A percentile compares a stretch with the other conserved stretches of the same genome.
These are phyloP conservation scores for Colletotrichum truncatum DNA, from an alignment of 2,329 filamentous ascomycete genomes.

Conservation along the genomic window DNA sequence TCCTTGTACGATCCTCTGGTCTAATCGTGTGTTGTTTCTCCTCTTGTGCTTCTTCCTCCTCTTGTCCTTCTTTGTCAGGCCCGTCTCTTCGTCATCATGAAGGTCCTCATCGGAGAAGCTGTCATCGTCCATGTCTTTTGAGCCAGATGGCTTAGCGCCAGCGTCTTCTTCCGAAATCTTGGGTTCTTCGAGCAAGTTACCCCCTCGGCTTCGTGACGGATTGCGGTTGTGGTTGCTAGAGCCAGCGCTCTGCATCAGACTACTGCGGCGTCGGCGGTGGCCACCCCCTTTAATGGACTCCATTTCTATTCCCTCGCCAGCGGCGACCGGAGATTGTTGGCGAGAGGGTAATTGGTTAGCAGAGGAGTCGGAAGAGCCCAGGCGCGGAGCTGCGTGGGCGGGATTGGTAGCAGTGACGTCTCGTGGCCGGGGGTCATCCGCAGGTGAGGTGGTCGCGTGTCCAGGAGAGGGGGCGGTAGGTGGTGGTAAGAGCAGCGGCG, in stretches of 20 bases:
- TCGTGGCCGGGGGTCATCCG: constrained; percentile 18
- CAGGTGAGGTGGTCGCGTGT: constrained; percentile 23
- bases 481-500: constrained; percentile 23
- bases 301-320: constrained; percentile 62
- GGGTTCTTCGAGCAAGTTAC: constrained; percentile 46
- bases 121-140: constrained; percentile 54
- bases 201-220: constrained; percentile 38
- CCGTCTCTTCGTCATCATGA: constrained; percentile 90
- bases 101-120: constrained; percentile 76
- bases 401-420: constrained; percentile 1
- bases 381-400: constrained; percentile 14
- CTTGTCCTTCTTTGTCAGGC: constrained; percentile 79
- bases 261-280: constrained; percentile 65
- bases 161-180: constrained; percentile 56
- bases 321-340: constrained; percentile 1
- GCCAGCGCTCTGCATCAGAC: constrained; percentile 54
- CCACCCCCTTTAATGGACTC: constrained; percentile 57
- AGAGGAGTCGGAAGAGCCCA: constrained; percentile 11
- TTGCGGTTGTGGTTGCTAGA: constrained; percentile 34
- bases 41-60: constrained; percentile 73
- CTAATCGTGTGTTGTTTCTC: constrained; percentile 73
- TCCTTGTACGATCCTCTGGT: constrained; percentile 72
- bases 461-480: constrained; percentile 14
- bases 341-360: not conserved
- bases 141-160: constrained; percentile 34